phyloP scores from a whole-genome alignment of 176 grass and related monocot genomes.

The Oryza brachyantha region DNA sequence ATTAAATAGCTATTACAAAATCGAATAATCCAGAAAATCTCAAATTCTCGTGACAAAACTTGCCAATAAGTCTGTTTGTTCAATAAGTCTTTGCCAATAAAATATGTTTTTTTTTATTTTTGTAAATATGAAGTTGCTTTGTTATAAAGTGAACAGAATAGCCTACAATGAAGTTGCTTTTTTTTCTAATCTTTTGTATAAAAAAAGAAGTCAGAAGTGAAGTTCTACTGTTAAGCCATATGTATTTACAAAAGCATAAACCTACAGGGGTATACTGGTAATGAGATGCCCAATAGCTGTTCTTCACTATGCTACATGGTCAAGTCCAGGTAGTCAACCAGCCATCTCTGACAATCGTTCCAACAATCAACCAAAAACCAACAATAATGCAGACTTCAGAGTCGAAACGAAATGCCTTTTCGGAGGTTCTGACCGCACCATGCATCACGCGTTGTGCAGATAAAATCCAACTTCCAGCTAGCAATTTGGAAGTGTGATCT shows the following conservation, averaged over 20 bases:
- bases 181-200: background rate
- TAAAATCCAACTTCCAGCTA: background rate
- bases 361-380: background rate
- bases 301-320: background rate
- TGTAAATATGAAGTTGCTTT: background rate
- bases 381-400: background rate
- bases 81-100: background rate
- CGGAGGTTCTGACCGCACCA: background rate
- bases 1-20: too few relatives aligned
- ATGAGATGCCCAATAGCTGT: background rate
- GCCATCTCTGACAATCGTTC: background rate
- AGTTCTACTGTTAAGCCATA: background rate
- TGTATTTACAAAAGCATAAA: background rate
- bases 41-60: too few relatives aligned
- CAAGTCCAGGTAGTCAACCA: background rate
- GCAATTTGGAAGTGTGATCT: background rate
- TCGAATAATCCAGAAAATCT: too few relatives aligned
- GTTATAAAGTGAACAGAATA: background rate
- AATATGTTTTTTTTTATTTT: background rate
- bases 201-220: background rate
- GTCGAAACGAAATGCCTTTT: background rate
- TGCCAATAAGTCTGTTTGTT: too few relatives aligned
- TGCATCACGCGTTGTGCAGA: background rate
- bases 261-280: background rate
- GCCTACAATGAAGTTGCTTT: background rate